Conservation (phyloP, 306 rosid genomes). For the Gleditsia sinensis region DNA sequence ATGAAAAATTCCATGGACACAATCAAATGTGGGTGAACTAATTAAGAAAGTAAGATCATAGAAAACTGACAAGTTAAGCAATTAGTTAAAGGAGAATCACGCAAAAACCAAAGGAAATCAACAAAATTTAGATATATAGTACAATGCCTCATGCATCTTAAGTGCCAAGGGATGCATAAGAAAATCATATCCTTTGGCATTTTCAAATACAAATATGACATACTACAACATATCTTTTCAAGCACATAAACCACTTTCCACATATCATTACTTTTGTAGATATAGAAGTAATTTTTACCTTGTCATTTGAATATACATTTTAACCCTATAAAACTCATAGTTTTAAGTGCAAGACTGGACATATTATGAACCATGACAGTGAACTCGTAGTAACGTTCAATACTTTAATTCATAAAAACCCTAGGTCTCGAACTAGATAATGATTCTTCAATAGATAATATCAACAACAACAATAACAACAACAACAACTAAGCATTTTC, state of each 20-base stretch:
- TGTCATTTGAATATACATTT: not conserved
- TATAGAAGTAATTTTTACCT: not conserved
- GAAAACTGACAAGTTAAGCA: not conserved
- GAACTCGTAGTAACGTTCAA: not conserved
- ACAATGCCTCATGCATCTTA: not conserved
- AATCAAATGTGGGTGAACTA: not conserved
- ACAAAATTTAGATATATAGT: not conserved
- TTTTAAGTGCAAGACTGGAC: not conserved
- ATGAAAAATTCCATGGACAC: not conserved
- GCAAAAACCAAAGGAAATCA: not conserved
- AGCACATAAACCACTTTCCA: not conserved
- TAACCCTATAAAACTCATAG: not conserved
- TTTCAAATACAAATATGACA: too few relatives aligned
- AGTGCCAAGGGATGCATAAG: not conserved
- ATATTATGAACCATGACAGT: not conserved
- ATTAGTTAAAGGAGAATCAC: slow-evolving; percentile 6
- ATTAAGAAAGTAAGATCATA: not conserved
- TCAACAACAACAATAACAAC: too few relatives aligned
- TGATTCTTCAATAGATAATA: not conserved
- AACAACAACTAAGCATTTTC: too few relatives aligned
- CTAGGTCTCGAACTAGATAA: not conserved
- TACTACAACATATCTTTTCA: not conserved
- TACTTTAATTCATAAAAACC: not conserved
- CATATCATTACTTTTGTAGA: not conserved
- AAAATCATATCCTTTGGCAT: too few relatives aligned